Base-by-base conservation (phyloP, 768 basidiomycete species). In the Collybiopsis luxurians region DNA sequence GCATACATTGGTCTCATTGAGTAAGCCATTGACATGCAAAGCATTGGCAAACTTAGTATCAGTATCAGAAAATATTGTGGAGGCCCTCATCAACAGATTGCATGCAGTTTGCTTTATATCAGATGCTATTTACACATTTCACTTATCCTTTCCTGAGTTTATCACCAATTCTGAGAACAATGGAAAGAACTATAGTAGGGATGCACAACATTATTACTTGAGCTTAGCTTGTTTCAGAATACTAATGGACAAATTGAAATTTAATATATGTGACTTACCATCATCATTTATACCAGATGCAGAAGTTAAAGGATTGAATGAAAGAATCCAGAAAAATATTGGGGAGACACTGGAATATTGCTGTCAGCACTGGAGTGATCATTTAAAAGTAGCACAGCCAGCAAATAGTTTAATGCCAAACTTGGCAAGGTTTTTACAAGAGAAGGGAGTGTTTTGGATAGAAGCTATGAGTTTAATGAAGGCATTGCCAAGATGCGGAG, bases 231-330 rank as follows among this genome's bases (percentile, higher is more conserved):
- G 30, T 17, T 57, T 50, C 44, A 17, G 21, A 40, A n/a, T n/a
- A n/a, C 21, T 46, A 10, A 30, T 57, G 48, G 15, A 50, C 2
- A 24, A 28, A 10, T 42, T 59, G 2, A 30, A 11, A 21, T 59
- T 59, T 43, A 59, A 59, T 28, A 59, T 59, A 4, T 59, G 57
- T 23, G 21, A 54, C 31, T 34, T 59, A 3, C 34, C 30, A 9
- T 59, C 52, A 4, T 59, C 57, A 1, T 55, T 43, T 48, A 3
- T 54, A 9, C 3, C 31, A 7, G 53, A 59, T 26, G 15, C 12
- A 23, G 52, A 59, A 19, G 53, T 59, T 0, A 11, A 10, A 12
- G 31, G 46, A 7, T 21, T 44, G 23, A 7, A 19, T 17, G 23
- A 31, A 24, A 34, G 27, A 23, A 21, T 50, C 11, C 10, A 43